Evolutionary conservation across 495 filamentous ascomycete genomes (phyloP).

Genomic region (Bacidia gigantensis): DNA sequence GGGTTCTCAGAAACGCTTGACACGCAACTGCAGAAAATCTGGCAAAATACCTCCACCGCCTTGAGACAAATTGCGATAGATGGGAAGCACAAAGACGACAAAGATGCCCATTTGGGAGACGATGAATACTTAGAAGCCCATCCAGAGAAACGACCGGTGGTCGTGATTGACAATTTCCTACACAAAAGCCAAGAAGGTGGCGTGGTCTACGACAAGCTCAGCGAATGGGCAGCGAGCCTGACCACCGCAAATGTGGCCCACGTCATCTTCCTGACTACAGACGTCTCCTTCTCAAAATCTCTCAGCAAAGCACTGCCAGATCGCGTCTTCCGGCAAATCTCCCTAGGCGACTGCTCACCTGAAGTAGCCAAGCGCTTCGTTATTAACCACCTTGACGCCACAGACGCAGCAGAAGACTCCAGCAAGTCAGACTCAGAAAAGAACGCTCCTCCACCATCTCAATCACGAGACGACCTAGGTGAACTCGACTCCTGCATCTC

Average conservation of each 20-base stretch:
- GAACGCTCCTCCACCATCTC: conserved; percentile 22
- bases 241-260: conserved; percentile 85
- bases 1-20: conserved; percentile 94
- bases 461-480: conserved; percentile 30
- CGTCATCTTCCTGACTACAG: conserved; percentile 92
- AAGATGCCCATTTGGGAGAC: conserved; percentile 57
- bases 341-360: conserved; percentile 71
- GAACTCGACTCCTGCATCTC: conserved; percentile 76
- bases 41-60: conserved; percentile 70
- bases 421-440: conserved; percentile 25
- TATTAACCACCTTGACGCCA: conserved; percentile 57
- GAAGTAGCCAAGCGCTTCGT: conserved; percentile 82
- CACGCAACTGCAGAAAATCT: conserved; percentile 80
- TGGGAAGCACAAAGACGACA: conserved; percentile 51
- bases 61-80: conserved; percentile 64
- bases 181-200: conserved; percentile 59
- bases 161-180: conserved; percentile 91
- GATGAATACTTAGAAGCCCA: conserved; percentile 89
- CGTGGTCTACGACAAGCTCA: conserved; percentile 77
- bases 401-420: conserved; percentile 22
- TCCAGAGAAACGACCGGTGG: conserved; percentile 67
- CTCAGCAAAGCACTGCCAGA: conserved; percentile 80
- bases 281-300: conserved; percentile 77
- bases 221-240: conserved; percentile 83
- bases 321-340: conserved; percentile 74